Base-by-base conservation (phyloP, 1,139 yeast genomes). In the Hyphopichia fennica region DNA sequence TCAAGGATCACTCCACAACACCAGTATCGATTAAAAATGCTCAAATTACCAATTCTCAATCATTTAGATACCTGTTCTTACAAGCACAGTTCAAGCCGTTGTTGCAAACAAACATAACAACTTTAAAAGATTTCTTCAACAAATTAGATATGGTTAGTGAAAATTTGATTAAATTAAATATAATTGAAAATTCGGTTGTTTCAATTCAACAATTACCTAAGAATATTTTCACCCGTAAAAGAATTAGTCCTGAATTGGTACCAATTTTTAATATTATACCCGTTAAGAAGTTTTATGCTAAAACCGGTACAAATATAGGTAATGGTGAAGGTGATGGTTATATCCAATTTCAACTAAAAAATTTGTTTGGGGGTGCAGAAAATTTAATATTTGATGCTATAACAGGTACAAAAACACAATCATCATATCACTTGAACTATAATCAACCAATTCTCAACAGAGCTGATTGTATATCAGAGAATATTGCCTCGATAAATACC, bases 251-350 rank as follows among this genome's bases (percentile, higher is more conserved):
- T 11, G 72, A 74, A 20, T 53, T 86, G 13, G 72, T 75, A 0
- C 85, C 90, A 0, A 72, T 75, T n/a, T 63, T 86, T 45, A 74
- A 77, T 41, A 52, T 85, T 2, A 47, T 72, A 11, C 95, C 95
- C 0, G 75, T 77, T 2, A 84, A 85, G 50, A 74, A 71, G 50
- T 84, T 87, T 56, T 78, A 78, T 47, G 90, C 95, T 46, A 85
- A 84, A 55, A 87, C 96, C 2, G 97, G 96, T n/a, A 91, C 96
- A 5, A 90, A 87, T 61, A 79, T 91, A 4, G 97, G 97, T 2
- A 91, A 91, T 57, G 95, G 96, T 22, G 96, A 90, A 67, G 98
- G 97, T 23, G 95, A 87, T 58, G 97, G 96, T 1, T 88, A 89
- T 56, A 75, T 89, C 37, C 84, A 86, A 39, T 78, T 87, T 47